Base-by-base conservation (phyloP, 169 alveolate species). In the Eimeria praecox region DNA sequence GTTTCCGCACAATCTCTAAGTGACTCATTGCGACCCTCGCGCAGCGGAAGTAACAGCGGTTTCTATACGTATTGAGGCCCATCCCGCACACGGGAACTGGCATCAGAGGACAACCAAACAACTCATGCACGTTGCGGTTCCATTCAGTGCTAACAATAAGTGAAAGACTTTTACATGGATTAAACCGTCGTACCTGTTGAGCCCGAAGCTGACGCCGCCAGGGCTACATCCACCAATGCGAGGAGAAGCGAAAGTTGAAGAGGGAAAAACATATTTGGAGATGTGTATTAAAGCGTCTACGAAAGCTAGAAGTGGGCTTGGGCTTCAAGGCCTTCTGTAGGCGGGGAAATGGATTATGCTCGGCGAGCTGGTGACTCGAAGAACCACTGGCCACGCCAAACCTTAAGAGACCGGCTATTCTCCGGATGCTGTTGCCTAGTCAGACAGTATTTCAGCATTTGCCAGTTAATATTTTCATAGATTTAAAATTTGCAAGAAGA, bases 1-100 rank as follows among this genome's bases (percentile, higher is more conserved):
- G 59, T 42, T 27, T 27, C 44, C 8, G 46, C 80, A 54, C 90
- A 90, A 42, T 33, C 22, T 90, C 90, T 16, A 27, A 14, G 56
- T 75, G 90, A 2, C 2, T 27, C 46, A 90, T 24, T 69, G 62
- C 56, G 27, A 71, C 89, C 8, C 77, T 27, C 18, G 90, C 62
- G 52, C 88, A 73, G 8, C 54, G 22, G 80, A 90, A 49, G n/a
- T 54, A 75, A 82, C 90, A 90, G 62, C 90, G 42, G 64, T 40
- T 90, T 35, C 46, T 46, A 20, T 73, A 90, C 24, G 90, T 73
- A 35, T 46, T 52, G 49, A 27, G 20, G 64, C 42, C 69, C 90
- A 22, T 42, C 90, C 91, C 91, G 52, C 95, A 75, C 35, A 77
- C 91, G 52, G 91, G 83, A 77, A 4, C 77, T 20, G 16, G 44